Evolutionary conservation across 2,329 filamentous ascomycete species (phyloP).

Genomic region (Aureobasidium mangrovei): DNA sequence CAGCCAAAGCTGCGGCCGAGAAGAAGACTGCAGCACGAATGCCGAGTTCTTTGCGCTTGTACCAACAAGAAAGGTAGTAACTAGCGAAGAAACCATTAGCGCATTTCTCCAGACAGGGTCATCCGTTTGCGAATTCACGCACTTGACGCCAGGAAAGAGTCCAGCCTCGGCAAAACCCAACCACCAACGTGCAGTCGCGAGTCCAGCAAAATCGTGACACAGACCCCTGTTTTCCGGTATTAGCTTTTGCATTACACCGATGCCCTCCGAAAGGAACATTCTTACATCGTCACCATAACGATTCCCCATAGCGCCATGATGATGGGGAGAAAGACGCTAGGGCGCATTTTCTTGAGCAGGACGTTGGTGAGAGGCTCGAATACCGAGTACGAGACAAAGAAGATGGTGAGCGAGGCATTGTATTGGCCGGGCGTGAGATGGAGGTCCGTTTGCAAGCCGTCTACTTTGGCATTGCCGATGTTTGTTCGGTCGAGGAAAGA

Average conservation of each 20-base stretch:
- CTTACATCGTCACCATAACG: conserved; percentile 48
- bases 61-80: conserved; percentile 80
- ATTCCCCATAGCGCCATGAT: conserved; percentile 72
- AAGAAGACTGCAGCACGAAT: conserved; percentile 78
- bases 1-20: conserved; percentile 69
- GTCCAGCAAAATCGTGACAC: conserved; percentile 22
- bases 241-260: conserved; percentile 32
- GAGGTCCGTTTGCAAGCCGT: conserved; percentile 51
- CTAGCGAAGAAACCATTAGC: too few species aligned
- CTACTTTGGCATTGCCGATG: conserved; percentile 62
- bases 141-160: conserved; percentile 59
- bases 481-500: conserved; percentile 67
- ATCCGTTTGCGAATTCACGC: too few species aligned
- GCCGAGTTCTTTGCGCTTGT: conserved; percentile 68
- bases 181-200: conserved; percentile 24
- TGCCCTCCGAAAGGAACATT: conserved; percentile 48
- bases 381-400: conserved; percentile 10
- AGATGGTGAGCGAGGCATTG: conserved; percentile 29
- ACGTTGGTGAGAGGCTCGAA: conserved; percentile 59
- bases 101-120: too few species aligned
- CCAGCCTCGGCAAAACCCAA: conserved; percentile 25
- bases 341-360: conserved; percentile 65
- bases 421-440: conserved; percentile 57
- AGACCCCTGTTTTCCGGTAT: conserved; percentile 1
- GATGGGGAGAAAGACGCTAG: conserved; percentile 53